Evolutionary conservation across 257 asterid species (phyloP).

Genomic region (Penstemon newberryi): DNA sequence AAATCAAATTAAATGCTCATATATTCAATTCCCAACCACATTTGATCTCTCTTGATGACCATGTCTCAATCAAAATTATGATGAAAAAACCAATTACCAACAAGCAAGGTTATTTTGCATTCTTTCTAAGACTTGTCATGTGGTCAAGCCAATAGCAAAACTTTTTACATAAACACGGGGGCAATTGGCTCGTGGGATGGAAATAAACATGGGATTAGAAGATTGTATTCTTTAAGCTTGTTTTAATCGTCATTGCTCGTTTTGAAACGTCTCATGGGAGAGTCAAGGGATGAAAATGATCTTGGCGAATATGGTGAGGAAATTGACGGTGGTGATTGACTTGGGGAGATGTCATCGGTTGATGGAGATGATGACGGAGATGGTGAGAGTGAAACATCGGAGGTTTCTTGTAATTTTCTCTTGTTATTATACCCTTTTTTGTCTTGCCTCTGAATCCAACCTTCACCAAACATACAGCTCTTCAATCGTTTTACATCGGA

Average conservation of each 20-base stretch:
- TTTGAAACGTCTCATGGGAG: constrained; percentile 53
- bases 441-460: constrained; percentile 30
- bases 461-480: constrained; percentile 72
- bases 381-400: constrained; percentile 29
- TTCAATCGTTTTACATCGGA: constrained; percentile 79
- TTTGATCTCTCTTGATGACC: constrained; percentile 32
- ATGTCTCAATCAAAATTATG: constrained; percentile 30
- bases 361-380: constrained; percentile 28
- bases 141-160: constrained; percentile 22
- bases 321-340: constrained; percentile 33
- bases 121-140: constrained; percentile 23
- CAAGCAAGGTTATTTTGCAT: not conserved
- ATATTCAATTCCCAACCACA: constrained; percentile 46
- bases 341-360: constrained; percentile 30
- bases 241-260: constrained; percentile 24
- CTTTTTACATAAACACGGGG: constrained; percentile 24
- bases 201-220: not conserved
- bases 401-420: constrained; percentile 58
- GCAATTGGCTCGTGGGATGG: constrained; percentile 26
- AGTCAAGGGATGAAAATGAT: constrained; percentile 41
- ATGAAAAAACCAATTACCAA: constrained; percentile 29
- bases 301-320: constrained; percentile 44
- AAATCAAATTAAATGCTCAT: constrained; percentile 46
- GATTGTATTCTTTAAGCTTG: constrained; percentile 1
- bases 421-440: constrained; percentile 47